These are phyloP conservation scores for Ceratorhiza oryzae-sativae DNA, from an alignment of 1,284 basidiomycete species.

Conservation along the genomic window DNA sequence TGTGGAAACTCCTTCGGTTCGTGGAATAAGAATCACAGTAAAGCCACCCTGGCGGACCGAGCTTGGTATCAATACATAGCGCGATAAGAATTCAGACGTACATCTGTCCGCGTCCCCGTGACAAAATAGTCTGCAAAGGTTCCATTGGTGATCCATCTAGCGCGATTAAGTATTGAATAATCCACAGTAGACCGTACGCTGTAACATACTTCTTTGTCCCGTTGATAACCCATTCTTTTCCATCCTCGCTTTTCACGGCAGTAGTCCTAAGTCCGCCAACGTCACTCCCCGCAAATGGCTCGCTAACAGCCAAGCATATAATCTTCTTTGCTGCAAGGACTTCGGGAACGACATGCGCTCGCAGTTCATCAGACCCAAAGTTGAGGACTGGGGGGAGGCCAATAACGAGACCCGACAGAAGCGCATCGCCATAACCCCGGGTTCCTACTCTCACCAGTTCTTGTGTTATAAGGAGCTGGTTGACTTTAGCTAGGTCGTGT, in stretches of 20 bases:
- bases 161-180: background rate
- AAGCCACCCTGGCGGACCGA: conserved; percentile 70
- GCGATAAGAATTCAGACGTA: conserved; percentile 46
- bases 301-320: conserved; percentile 82
- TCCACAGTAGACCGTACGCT: background rate
- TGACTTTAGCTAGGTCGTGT: conserved; percentile 22
- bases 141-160: conserved; percentile 95
- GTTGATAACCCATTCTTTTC: conserved; percentile 79
- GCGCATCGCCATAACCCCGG: conserved; percentile 85
- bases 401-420: conserved; percentile 51
- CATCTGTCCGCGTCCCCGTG: conserved; percentile 73
- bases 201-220: conserved; percentile 70
- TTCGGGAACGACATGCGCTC: conserved; percentile 79
- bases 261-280: conserved; percentile 83
- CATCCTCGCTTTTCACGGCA: conserved; percentile 83
- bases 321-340: conserved; percentile 83
- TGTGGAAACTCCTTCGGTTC: conserved; percentile 81
- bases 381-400: conserved; percentile 84
- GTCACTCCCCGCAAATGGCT: conserved; percentile 92
- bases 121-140: conserved; percentile 63
- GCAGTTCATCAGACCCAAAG: conserved; percentile 80
- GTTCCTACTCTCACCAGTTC: conserved; percentile 81
- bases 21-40: conserved; percentile 82
- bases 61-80: background rate
- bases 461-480: conserved; percentile 82